Evolutionary conservation across 192 early-diverging fungal genomes (phyloP), one percentile per base, ranked within the genome.

Genomic region (Rhizophagus clarus): DNA sequence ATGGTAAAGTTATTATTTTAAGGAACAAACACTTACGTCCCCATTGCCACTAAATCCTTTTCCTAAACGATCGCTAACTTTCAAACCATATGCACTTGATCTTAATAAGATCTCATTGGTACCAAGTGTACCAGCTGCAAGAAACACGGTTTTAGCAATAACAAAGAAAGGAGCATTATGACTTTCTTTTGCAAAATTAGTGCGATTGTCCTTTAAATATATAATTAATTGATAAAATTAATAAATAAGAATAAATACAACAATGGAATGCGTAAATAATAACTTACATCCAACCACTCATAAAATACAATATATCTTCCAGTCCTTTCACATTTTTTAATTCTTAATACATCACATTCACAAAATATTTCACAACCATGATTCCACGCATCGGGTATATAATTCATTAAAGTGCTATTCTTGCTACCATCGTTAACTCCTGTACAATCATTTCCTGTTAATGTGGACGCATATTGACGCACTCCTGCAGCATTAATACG

Each of bases 331-430:
- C 76, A 34, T 61, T 77, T 76, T 47, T 85, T 83, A 32, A 87
- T 81, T 31, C 84, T 74, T 47, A 82, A 60, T n/a, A 87, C 86
- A 28, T 80, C 72, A 70, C 80, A 74, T 37, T 40, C 60, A 49
- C 82, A 83, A 71, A 85, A 87, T 61, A 87, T 87, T 73, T 87
- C 86, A 31, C 82, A 82, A 15, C 86, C 86, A 56, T 87, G 84
- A 78, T 87, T 87, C 86, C 86, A 87, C 11, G 86, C 86, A 40
- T 87, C 86, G 17, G 86, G 82, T 22, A 87, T 83, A 49, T 87
- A 87, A 76, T 83, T 87, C 80, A 87, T 79, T n/a, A 87, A 62
- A 2, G 84, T 87, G 12, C 75, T 82, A 68, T 85, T 87, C 68
- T 87, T 87, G 77, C 84, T 85, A 67, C 86, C 84, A 63, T 87